Base-by-base conservation (phyloP, 1,139 yeast species). In the Blastobotrys indianensis region DNA sequence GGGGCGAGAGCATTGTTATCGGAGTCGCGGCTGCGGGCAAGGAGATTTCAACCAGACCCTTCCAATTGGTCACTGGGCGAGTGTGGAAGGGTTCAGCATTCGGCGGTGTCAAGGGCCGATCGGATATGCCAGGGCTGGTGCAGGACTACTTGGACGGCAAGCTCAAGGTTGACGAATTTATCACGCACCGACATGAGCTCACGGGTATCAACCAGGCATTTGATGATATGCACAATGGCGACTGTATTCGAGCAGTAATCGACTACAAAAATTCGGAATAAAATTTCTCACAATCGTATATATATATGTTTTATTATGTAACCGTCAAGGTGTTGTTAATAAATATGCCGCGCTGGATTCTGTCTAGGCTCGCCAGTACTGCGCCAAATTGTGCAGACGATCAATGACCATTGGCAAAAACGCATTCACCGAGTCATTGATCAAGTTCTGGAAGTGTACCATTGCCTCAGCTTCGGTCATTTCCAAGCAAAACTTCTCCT, bases 1-100 rank as follows among this genome's bases (percentile, higher is more conserved):
- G 98, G 97, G 98, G 98, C 68, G 80, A 82, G 61, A 87, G 96
- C 23, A 76, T 92, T 59, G 75, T 92, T 61, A 92, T 92, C 64
- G 98, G 98, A 65, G 98, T 94, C 58, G 98, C 98, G 40, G 95
- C 96, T 57, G 95, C 97, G 42, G 98, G 98, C 58, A 77, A 88
- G 69, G 97, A 92, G 70, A 90, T 94, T 56, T 72, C 95, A 46
- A 92, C 97, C 46, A 82, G 97, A 71, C 98, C 98, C 52, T 92
- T 92, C 87, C 97, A 92, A 74, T 79, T 92, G 68, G 97, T 94
- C 56, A 92, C 98, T 39, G 98, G 98, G 60, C 82, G 98, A 72
- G 95, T 85, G 45, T 92, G 98, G 97, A 85, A 80, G 68, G 98
- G 98, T 59, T 87, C 95, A 62, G 98, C 98, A 13, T 92, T 87